Conservation (phyloP, 768 basidiomycete genomes). For the Pulveroboletus sp. region DNA sequence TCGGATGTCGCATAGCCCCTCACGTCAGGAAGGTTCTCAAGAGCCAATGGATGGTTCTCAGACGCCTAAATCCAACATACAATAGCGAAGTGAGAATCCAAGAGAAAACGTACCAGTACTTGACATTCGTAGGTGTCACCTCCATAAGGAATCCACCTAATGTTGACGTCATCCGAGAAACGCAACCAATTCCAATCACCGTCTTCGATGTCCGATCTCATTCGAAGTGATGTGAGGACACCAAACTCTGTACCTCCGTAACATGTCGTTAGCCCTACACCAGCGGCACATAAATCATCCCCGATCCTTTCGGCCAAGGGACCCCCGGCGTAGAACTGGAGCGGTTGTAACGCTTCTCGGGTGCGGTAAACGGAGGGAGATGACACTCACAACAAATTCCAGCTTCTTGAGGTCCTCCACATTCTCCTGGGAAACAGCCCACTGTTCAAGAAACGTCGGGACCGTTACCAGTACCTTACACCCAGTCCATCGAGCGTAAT, state of each 20-base stretch:
- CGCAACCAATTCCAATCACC: slow-evolving; percentile 18
- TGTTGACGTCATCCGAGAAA: slow-evolving; percentile 14
- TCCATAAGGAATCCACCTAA: slow-evolving; percentile 30
- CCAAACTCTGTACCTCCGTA: slow-evolving; percentile 26
- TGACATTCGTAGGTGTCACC: slow-evolving; percentile 33
- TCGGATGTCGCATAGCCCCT: slow-evolving; percentile 38
- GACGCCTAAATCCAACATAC: not conserved
- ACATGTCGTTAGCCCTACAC: slow-evolving; percentile 6
- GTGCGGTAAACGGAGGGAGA: not conserved
- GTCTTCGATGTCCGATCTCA: slow-evolving; percentile 3
- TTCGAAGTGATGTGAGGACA: not conserved
- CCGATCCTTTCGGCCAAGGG: slow-evolving; percentile 13
- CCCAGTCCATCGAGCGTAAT: slow-evolving; percentile 5
- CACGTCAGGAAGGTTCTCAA: slow-evolving; percentile 34
- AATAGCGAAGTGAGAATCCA: not conserved
- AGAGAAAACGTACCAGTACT: slow-evolving; percentile 25
- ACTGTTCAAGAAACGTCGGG: slow-evolving; percentile 19
- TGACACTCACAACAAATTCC: slow-evolving; percentile 14
- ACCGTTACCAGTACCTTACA: slow-evolving; percentile 11
- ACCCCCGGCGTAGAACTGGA: slow-evolving; percentile 11
- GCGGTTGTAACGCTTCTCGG: not conserved
- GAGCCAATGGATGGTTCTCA: not conserved
- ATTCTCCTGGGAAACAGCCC: slow-evolving; percentile 7
- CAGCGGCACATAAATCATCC: slow-evolving; percentile 13
- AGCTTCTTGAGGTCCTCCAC: slow-evolving; percentile 18